These are phyloP conservation scores for Phaeosphaeria sp. DNA, from an alignment of 2,329 filamentous ascomycete genomes.

Conservation along the genomic window DNA sequence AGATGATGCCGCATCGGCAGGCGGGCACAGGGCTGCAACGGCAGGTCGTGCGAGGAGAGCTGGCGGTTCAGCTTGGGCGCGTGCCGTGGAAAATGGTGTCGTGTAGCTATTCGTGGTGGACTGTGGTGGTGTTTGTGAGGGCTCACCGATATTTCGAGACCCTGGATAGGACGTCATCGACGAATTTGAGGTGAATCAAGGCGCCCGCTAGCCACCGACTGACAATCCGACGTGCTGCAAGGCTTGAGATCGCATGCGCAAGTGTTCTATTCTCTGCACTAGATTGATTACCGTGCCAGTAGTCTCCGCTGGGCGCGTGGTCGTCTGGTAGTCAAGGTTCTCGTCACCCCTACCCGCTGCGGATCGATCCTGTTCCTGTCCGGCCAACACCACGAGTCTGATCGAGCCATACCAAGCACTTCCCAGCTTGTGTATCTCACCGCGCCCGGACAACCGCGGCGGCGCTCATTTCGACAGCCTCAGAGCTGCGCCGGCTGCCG, in stretches of 20 bases:
- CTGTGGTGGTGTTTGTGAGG: not conserved
- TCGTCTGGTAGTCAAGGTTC: not conserved
- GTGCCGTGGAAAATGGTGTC: too few species aligned
- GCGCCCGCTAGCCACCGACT: not conserved
- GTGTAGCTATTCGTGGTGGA: not conserved
- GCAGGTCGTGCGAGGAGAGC: not conserved
- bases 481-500: not conserved
- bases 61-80: not conserved
- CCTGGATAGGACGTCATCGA: not conserved
- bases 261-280: not conserved
- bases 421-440: not conserved
- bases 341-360: not conserved
- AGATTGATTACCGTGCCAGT: not conserved
- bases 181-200: not conserved
- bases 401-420: not conserved
- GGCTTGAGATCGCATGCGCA: not conserved
- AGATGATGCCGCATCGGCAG: not conserved
- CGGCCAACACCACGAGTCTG: not conserved
- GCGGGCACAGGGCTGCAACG: not conserved
- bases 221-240: not conserved
- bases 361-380: not conserved
- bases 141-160: not conserved
- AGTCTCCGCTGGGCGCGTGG: not conserved
- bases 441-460: slow-evolving; percentile 1
- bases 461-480: slow-evolving; percentile 6